phyloP scores from a whole-genome alignment of 345 rosid genomes.

The Euphorbia lathyris region DNA sequence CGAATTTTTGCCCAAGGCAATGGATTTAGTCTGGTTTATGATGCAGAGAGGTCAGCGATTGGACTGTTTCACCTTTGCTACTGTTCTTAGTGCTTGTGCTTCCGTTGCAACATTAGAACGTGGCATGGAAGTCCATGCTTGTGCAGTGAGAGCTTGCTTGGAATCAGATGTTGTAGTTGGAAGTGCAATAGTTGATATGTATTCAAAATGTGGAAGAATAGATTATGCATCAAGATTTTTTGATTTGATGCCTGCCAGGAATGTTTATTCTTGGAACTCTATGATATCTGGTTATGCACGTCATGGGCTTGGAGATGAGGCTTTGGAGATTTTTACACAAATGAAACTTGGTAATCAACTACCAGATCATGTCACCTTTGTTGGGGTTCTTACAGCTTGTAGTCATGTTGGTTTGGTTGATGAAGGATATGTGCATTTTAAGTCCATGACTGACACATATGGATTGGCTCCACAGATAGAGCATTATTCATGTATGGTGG shows the following conservation, averaged over 20 bases:
- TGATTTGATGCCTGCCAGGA: constrained; percentile 59
- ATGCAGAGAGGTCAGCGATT: constrained; percentile 67
- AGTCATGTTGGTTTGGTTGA: constrained; percentile 81
- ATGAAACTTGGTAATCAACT: constrained; percentile 62
- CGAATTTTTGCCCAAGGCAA: constrained; percentile 64
- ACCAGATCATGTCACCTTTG: constrained; percentile 94
- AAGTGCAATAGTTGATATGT: constrained; percentile 91
- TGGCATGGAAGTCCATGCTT: constrained; percentile 93
- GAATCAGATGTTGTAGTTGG: constrained; percentile 88
- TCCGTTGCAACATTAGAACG: constrained; percentile 82
- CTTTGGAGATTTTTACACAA: constrained; percentile 53
- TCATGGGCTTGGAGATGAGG: constrained; percentile 75
- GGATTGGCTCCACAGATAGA: constrained; percentile 65
- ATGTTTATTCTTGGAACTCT: constrained; percentile 93
- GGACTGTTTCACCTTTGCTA: constrained; percentile 81
- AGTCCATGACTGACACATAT: constrained; percentile 57
- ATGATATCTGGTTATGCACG: constrained; percentile 89
- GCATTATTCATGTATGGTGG: constrained; percentile 90
- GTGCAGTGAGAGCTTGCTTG: constrained; percentile 67
- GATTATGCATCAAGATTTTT: constrained; percentile 84
- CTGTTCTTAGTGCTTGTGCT: constrained; percentile 95
- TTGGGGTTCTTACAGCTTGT: constrained; percentile 88
- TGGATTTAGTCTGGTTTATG: constrained; percentile 76
- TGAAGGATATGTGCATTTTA: constrained; percentile 69
- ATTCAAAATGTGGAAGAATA: constrained; percentile 89